These are phyloP conservation scores for Neurospora cerealis DNA, from an alignment of 495 filamentous ascomycete species.

Conservation along the genomic window DNA sequence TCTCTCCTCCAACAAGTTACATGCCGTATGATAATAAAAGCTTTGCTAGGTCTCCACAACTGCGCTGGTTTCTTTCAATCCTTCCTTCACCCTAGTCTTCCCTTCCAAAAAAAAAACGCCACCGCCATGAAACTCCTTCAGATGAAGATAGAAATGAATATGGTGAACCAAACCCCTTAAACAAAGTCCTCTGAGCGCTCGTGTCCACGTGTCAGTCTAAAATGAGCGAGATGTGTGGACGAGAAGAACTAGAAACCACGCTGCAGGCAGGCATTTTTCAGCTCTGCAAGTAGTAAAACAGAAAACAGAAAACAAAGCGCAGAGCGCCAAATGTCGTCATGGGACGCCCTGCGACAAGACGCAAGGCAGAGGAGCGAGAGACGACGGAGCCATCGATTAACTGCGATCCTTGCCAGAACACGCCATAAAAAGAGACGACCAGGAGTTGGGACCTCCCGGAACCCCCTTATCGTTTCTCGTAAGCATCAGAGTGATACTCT, in stretches of 20 bases:
- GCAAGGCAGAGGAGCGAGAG: background rate
- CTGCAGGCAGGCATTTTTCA: background rate
- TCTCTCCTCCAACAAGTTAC: background rate
- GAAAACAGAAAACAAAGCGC: background rate
- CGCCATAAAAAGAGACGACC: background rate
- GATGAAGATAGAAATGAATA: background rate
- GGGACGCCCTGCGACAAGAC: background rate
- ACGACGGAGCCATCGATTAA: background rate
- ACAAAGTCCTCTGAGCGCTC: background rate
- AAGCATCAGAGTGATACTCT: slow-evolving; percentile 15
- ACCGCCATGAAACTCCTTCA: background rate
- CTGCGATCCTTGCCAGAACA: background rate
- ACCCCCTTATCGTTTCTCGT: slow-evolving; percentile 6
- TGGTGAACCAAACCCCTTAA: background rate
- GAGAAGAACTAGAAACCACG: background rate
- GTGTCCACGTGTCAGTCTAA: background rate
- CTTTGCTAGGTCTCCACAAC: background rate
- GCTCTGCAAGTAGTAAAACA: background rate
- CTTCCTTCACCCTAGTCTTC: background rate
- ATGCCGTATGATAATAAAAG: background rate
- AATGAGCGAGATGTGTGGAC: background rate
- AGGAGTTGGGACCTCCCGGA: background rate
- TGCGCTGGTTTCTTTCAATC: background rate
- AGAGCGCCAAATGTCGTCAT: background rate
- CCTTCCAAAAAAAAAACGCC: background rate